Evolutionary conservation across 345 rosid species (phyloP).

Genomic region (Syzygium oleosum): DNA sequence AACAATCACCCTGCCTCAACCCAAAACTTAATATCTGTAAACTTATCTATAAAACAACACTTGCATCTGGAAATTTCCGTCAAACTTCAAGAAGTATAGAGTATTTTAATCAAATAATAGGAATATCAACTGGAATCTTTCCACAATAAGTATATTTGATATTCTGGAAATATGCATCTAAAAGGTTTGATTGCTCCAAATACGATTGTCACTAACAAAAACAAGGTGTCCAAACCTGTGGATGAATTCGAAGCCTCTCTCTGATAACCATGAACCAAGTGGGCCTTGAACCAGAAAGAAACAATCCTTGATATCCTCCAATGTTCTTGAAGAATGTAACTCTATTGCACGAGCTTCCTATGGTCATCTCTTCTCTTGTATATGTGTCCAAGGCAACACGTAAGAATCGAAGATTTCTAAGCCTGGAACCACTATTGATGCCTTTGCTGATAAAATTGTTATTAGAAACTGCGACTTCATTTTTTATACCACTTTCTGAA

Average conservation of each 20-base stretch:
- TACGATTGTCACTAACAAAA: not conserved
- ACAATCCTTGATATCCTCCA: constrained; percentile 80
- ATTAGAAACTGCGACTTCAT: constrained; percentile 38
- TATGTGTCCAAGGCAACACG: constrained; percentile 72
- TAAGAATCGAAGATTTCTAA: constrained; percentile 72
- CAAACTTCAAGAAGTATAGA: not conserved
- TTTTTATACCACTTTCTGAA: constrained; percentile 47
- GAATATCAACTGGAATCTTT: not conserved
- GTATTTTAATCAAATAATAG: not conserved
- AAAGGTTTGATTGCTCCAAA: not conserved
- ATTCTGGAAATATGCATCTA: not conserved
- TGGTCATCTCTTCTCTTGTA: constrained; percentile 61
- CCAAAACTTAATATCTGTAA: not conserved
- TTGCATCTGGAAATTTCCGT: not conserved
- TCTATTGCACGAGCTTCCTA: constrained; percentile 50
- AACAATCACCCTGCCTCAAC: not conserved
- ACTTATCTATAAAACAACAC: not conserved
- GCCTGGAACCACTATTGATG: constrained; percentile 58
- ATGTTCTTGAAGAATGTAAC: constrained; percentile 80
- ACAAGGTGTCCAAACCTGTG: constrained; percentile 56
- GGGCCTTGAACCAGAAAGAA: constrained; percentile 93
- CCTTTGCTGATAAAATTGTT: constrained; percentile 30
- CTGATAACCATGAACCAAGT: constrained; percentile 96
- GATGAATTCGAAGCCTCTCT: constrained; percentile 86
- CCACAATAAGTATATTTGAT: not conserved